Evolutionary conservation across 441 rosid genomes (phyloP).

Genomic region (Sinapis alba): DNA sequence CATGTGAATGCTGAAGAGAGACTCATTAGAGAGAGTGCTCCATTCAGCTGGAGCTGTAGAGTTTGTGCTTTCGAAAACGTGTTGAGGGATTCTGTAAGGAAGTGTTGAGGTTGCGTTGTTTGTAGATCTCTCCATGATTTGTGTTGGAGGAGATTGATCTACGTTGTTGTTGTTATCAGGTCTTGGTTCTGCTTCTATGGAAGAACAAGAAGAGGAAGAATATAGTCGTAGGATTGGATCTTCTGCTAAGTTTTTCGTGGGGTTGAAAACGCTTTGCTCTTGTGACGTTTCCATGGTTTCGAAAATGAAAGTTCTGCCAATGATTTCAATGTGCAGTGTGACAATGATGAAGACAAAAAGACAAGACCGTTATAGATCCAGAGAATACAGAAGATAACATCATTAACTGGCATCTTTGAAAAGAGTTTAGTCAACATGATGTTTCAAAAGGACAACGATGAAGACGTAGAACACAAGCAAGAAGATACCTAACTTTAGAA

Average conservation of each 20-base stretch:
- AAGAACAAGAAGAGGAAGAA: slow-evolving; percentile 34
- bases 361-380: background rate
- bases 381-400: background rate
- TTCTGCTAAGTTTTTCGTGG: background rate
- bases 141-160: slow-evolving; percentile 50
- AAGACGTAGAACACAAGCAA: slow-evolving; percentile 32
- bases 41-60: slow-evolving; percentile 53
- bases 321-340: slow-evolving; percentile 14
- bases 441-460: background rate
- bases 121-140: slow-evolving; percentile 52
- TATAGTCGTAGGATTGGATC: slow-evolving; percentile 16
- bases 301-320: background rate
- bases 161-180: slow-evolving; percentile 13
- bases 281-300: slow-evolving; percentile 33
- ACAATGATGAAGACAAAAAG: background rate
- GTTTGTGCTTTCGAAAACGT: slow-evolving; percentile 49
- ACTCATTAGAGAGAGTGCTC: slow-evolving; percentile 63
- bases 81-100: slow-evolving; percentile 51
- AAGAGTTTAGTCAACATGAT: slow-evolving; percentile 12
- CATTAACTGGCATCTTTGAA: background rate
- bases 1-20: slow-evolving; percentile 61
- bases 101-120: slow-evolving; percentile 26
- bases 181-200: slow-evolving; percentile 39
- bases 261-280: slow-evolving; percentile 23
- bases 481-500: slow-evolving; percentile 17